Percentiles rank a stretch among this genome's conserved stretches.
Conservation (phyloP, 306 rosid species). For the apple (Malus domestica) region DNA sequence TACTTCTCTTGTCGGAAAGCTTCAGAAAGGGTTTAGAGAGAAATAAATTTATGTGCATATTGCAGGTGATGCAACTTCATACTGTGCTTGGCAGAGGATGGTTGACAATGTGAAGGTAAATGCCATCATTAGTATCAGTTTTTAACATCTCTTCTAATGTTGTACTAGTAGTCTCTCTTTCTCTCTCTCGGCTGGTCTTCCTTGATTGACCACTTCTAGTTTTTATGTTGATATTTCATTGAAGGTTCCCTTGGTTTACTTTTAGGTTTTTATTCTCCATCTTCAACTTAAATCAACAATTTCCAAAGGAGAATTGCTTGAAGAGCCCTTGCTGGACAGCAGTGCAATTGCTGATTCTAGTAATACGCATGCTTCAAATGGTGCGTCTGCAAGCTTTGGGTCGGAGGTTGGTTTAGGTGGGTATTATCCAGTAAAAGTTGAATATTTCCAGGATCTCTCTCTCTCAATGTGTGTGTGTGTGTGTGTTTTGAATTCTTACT, state of each 20-base stretch:
- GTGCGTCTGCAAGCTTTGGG: slow-evolving; percentile 69
- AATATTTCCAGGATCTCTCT: neutral
- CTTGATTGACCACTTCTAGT: neutral
- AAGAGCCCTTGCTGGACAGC: slow-evolving; percentile 32
- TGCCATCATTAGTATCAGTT: neutral
- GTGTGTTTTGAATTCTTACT: neutral
- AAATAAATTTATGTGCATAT: slow-evolving; percentile 17
- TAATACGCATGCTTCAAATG: slow-evolving; percentile 34
- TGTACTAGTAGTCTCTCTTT: neutral
- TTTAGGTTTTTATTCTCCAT: slow-evolving; percentile 65
- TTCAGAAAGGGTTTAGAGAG: neutral
- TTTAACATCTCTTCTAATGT: neutral
- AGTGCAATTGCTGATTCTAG: slow-evolving; percentile 35
- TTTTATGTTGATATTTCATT: slow-evolving; percentile 8
- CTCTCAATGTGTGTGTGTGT: neutral
- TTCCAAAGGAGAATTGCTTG: slow-evolving; percentile 37
- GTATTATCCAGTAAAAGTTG: slow-evolving; percentile 4
- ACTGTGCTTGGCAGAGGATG: slow-evolving; percentile 61
- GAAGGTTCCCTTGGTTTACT: slow-evolving; percentile 1
- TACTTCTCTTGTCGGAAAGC: neutral
- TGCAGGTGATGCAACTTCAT: slow-evolving; percentile 47
- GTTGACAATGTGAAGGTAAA: slow-evolving; percentile 63
- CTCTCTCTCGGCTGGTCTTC: too few species aligned
- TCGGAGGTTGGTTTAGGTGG: slow-evolving; percentile 80
- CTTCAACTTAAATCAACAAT: slow-evolving; percentile 56